Evolutionary conservation across 164 flowering plant species (phyloP).

Genomic region (Nelumbo lutea): DNA sequence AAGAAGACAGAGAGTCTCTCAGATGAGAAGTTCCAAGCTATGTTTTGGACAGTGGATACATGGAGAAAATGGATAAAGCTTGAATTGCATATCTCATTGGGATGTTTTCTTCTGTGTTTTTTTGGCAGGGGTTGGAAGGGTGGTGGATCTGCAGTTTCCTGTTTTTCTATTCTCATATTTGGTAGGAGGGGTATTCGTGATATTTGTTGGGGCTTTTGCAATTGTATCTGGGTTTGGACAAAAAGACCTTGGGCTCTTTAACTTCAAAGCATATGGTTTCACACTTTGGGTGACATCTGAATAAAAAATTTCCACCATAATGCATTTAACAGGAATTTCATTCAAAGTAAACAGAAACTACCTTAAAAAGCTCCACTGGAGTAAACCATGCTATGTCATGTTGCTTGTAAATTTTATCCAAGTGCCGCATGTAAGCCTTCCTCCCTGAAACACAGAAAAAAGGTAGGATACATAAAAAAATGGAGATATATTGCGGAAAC

Average conservation of each 20-base stretch:
- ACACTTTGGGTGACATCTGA: neutral
- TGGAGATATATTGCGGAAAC: neutral
- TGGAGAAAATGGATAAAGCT: no score
- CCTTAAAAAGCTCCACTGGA: constrained; percentile 98
- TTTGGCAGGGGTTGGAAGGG: no score
- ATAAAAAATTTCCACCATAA: neutral
- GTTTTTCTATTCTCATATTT: no score
- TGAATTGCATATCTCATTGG: no score
- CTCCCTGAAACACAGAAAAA: constrained; percentile 45
- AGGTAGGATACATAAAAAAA: neutral
- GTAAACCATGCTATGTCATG: constrained; percentile 89
- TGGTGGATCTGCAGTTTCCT: no score
- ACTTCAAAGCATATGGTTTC: neutral
- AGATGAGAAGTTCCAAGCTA: no score
- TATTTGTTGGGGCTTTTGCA: no score
- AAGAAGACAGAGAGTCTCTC: neutral
- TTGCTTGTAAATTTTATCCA: constrained; percentile 72
- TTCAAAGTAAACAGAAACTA: constrained; percentile 8
- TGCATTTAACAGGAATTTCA: neutral
- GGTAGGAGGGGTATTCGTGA: no score
- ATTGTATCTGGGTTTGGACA: neutral
- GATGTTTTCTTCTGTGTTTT: no score
- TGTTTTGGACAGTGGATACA: no score
- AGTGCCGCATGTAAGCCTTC: constrained; percentile 62
- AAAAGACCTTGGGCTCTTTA: neutral